Conservation (phyloP, 179 eudicot species). For the Actinidia arguta region DNA sequence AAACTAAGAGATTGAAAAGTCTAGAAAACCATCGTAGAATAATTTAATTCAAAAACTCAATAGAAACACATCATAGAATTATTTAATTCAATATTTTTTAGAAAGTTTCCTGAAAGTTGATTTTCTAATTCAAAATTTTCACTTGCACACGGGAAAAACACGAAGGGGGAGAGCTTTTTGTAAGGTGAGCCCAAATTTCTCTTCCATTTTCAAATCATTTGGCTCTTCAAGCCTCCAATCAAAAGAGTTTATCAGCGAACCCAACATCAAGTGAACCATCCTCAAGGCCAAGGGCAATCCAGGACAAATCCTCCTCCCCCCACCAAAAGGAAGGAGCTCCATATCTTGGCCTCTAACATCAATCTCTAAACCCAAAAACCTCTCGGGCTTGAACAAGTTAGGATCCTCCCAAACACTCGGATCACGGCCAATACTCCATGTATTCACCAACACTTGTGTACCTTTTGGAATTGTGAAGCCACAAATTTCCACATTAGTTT, state of each 20-base stretch:
- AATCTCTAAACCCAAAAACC: conserved; percentile 26
- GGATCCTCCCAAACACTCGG: conserved; percentile 14
- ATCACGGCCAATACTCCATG: conserved; percentile 25
- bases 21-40: no score
- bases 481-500: background rate
- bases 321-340: conserved; percentile 23
- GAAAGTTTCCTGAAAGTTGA: no score
- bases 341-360: conserved; percentile 19
- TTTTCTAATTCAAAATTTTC: no score
- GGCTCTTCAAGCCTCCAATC: conserved; percentile 17
- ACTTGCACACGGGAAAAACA: no score
- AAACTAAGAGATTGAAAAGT: no score
- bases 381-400: conserved; percentile 25
- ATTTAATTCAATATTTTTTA: no score
- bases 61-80: no score
- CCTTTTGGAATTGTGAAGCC: conserved; percentile 27
- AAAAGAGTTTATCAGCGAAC: conserved; percentile 19
- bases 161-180: no score
- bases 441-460: conserved; percentile 29
- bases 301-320: conserved; percentile 18
- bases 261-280: conserved; percentile 20
- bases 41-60: no score
- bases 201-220: conserved; percentile 25
- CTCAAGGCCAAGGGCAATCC: conserved; percentile 13
- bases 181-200: conserved; percentile 22